Evolutionary conservation across 2,329 filamentous ascomycete species (phyloP).

Genomic region (Botrytis fabae): DNA sequence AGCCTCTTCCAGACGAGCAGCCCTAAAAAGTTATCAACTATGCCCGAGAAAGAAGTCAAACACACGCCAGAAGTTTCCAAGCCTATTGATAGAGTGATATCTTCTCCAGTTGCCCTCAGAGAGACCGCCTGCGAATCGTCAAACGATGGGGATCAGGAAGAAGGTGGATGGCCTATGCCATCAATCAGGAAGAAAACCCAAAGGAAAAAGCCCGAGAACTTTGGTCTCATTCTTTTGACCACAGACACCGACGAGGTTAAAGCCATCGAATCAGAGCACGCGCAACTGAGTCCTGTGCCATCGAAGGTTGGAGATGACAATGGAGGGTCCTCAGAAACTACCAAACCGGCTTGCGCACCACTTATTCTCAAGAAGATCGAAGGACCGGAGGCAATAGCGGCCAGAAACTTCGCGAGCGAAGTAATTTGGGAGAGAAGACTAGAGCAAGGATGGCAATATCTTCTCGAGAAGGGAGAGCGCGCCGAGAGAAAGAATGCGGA

Average conservation of each 20-base stretch:
- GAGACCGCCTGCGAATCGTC: rapidly evolving
- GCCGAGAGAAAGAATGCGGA: neutral
- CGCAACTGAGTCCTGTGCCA: neutral
- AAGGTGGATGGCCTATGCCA: neutral
- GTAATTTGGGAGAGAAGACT: conserved; percentile 28
- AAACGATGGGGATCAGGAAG: neutral
- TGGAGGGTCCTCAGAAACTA: neutral
- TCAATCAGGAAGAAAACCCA: neutral
- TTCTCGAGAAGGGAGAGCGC: neutral
- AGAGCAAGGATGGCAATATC: conserved; percentile 27
- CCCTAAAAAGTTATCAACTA: neutral
- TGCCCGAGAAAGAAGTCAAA: too few relatives aligned
- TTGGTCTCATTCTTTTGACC: neutral
- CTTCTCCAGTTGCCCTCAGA: too few relatives aligned
- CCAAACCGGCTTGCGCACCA: neutral
- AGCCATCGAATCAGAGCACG: neutral
- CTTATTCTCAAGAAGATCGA: neutral
- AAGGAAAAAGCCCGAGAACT: neutral
- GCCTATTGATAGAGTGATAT: neutral
- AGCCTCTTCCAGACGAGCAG: neutral
- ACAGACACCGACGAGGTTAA: neutral
- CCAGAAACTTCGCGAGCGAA: conserved; percentile 27
- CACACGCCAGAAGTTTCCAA: neutral
- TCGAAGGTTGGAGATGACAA: neutral
- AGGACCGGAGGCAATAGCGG: conserved; percentile 4